Conservation (phyloP, 352 stramenopile species). For the Globisporangium perplexum region DNA sequence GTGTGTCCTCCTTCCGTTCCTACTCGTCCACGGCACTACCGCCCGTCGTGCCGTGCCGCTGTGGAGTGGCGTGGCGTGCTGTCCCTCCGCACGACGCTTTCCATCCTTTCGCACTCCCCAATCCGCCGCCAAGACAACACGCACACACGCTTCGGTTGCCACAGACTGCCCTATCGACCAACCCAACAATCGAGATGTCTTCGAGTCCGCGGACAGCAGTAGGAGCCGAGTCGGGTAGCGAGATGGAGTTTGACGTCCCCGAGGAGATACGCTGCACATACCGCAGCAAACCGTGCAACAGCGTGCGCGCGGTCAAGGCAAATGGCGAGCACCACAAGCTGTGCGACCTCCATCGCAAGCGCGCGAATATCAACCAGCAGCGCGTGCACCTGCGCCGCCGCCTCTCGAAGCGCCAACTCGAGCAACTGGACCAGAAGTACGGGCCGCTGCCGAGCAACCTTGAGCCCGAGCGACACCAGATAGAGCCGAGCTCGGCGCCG, state of each 20-base stretch:
- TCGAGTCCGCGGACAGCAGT: background rate
- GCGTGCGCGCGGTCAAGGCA: slow-evolving; percentile 29
- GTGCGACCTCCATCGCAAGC: slow-evolving; percentile 21
- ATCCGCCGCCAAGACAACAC: background rate
- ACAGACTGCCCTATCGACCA: background rate
- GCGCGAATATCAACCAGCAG: slow-evolving; percentile 20
- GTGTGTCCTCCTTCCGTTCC: too few relatives aligned
- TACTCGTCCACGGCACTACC: too few relatives aligned
- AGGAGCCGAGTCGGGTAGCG: slow-evolving; percentile 1
- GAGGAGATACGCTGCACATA: slow-evolving; percentile 18
- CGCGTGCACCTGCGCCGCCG: slow-evolving; percentile 14
- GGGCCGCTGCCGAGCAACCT: slow-evolving; percentile 5
- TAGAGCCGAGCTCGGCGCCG: slow-evolving; percentile 11
- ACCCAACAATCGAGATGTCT: background rate
- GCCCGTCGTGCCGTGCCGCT: too few relatives aligned
- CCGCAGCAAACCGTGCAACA: slow-evolving; percentile 45
- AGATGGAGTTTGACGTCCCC: background rate
- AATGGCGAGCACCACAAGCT: slow-evolving; percentile 23
- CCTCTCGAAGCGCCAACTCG: slow-evolving; percentile 7
- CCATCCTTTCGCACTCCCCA: background rate
- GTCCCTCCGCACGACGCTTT: background rate
- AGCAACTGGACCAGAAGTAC: slow-evolving; percentile 16
- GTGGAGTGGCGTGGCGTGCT: too few relatives aligned
- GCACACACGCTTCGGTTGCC: background rate
- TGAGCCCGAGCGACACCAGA: slow-evolving; percentile 3